Percentiles rank a stretch among this genome's conserved stretches.
These are phyloP conservation scores for Lactarius akahatsu DNA, from an alignment of 768 basidiomycete genomes.

Conservation along the genomic window DNA sequence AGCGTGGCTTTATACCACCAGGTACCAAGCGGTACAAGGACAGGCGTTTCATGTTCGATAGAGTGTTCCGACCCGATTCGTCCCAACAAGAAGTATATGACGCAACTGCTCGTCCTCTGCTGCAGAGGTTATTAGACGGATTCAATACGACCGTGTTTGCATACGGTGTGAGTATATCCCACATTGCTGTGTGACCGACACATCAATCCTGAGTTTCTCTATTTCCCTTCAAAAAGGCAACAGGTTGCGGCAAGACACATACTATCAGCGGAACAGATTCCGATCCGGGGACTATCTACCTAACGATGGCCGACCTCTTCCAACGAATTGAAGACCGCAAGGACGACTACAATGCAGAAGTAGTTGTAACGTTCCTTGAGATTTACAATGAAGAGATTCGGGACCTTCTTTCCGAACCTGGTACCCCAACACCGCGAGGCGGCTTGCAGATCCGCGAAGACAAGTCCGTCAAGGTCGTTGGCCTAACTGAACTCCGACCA, in stretches of 20 bases:
- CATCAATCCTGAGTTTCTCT: constrained; percentile 8
- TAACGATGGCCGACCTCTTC: constrained; percentile 97
- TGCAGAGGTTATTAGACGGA: constrained; percentile 85
- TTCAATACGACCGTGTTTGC: constrained; percentile 98
- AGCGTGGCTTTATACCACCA: constrained; percentile 80
- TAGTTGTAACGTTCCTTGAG: constrained; percentile 94
- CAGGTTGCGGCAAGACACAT: constrained; percentile 99
- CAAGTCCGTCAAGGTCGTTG: constrained; percentile 86
- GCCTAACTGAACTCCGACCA: constrained; percentile 80
- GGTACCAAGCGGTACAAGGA: constrained; percentile 95
- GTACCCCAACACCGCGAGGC: constrained; percentile 64
- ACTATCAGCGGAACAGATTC: constrained; percentile 91
- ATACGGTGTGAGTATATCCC: constrained; percentile 74
- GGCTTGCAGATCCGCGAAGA: constrained; percentile 94
- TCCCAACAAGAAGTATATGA: constrained; percentile 87
- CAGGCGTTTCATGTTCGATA: constrained; percentile 95
- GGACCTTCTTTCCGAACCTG: constrained; percentile 82
- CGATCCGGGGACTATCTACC: constrained; percentile 93
- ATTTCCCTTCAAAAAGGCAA: constrained; percentile 60
- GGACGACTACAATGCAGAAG: constrained; percentile 83
- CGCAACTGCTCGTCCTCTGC: constrained; percentile 79
- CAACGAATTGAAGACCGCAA: constrained; percentile 84
- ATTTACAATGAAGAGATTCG: constrained; percentile 99
- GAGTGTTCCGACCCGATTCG: constrained; percentile 80
- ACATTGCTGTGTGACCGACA: constrained; percentile 1